Percentiles rank a stretch among this genome's conserved stretches.
Evolutionary conservation across 306 rosid genomes (phyloP).

Genomic region (Canavalia gladiata): DNA sequence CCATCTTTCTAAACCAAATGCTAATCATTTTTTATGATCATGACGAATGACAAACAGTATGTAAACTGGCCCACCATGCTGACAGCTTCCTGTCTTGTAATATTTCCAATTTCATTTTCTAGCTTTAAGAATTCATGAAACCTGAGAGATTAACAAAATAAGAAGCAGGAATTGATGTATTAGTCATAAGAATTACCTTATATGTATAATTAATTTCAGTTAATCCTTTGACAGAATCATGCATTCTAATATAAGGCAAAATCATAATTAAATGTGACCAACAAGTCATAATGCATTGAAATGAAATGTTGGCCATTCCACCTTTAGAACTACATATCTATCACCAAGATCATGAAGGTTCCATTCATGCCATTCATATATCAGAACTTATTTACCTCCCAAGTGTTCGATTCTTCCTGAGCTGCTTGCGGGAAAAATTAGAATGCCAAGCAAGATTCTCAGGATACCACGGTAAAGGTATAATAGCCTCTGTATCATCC

Average conservation of each 20-base stretch:
- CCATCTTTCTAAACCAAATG: neutral
- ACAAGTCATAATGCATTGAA: neutral
- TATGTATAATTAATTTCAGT: neutral
- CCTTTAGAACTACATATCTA: constrained; percentile 27
- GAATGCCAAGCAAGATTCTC: constrained; percentile 94
- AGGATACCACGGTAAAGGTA: constrained; percentile 95
- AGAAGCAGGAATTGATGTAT: constrained; percentile 41
- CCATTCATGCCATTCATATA: constrained; percentile 21
- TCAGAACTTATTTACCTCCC: constrained; percentile 67
- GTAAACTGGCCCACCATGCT: constrained; percentile 86
- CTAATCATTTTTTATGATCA: constrained; percentile 2
- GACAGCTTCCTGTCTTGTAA: constrained; percentile 98
- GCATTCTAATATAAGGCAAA: constrained; percentile 6
- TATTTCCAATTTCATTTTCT: constrained; percentile 97
- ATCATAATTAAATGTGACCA: neutral
- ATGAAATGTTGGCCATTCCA: neutral
- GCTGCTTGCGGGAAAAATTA: constrained; percentile 93
- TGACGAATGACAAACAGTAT: constrained; percentile 34
- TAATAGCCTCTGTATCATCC: constrained; percentile 70
- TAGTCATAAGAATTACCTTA: constrained; percentile 20
- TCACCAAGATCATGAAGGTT: neutral
- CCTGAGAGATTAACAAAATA: constrained; percentile 62
- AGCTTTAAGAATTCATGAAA: constrained; percentile 95
- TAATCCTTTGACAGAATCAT: constrained; percentile 24
- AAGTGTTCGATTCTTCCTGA: constrained; percentile 88